Conservation (phyloP, 2,329 filamentous ascomycete species). For the Lithohypha guttulata region DNA sequence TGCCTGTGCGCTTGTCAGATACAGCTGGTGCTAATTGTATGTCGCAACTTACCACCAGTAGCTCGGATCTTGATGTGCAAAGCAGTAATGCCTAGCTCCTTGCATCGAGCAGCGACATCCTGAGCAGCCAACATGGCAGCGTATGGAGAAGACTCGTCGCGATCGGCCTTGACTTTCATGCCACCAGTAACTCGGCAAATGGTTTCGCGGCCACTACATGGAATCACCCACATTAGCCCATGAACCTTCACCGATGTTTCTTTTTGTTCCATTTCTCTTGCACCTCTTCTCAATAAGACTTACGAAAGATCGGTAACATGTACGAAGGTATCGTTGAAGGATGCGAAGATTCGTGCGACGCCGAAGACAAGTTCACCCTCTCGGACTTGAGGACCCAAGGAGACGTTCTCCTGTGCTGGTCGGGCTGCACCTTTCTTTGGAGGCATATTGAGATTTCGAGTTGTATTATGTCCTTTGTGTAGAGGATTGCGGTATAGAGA, state of each 20-base stretch:
- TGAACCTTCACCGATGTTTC: conserved; percentile 27
- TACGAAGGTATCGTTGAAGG: conserved; percentile 88
- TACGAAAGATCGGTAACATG: conserved; percentile 98
- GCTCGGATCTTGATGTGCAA: conserved; percentile 99
- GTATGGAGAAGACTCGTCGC: conserved; percentile 99
- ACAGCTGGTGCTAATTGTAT: conserved; percentile 5
- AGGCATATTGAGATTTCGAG: conserved; percentile 60
- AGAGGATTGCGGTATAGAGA: no score
- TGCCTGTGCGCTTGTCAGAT: conserved; percentile 45
- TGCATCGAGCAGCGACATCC: conserved; percentile 85
- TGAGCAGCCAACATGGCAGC: conserved; percentile 99
- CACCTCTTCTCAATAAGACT: conserved; percentile 32
- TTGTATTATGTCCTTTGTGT: conserved; percentile 1
- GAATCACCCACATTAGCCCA: conserved; percentile 59
- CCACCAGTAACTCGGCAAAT: conserved; percentile 99
- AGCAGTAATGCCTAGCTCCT: conserved; percentile 78
- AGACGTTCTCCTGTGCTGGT: conserved; percentile 88
- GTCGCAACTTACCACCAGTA: conserved; percentile 67
- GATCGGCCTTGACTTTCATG: conserved; percentile 99
- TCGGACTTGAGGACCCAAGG: conserved; percentile 89
- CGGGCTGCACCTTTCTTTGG: conserved; percentile 82
- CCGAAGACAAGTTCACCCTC: conserved; percentile 98
- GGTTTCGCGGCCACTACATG: conserved; percentile 91
- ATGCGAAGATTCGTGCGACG: conserved; percentile 95
- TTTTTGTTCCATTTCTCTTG: conserved; percentile 21